Percentiles rank a stretch among this genome's conserved stretches.
These are phyloP conservation scores for Periconia sp. DNA, from an alignment of 2,329 filamentous ascomycete species.

Conservation along the genomic window DNA sequence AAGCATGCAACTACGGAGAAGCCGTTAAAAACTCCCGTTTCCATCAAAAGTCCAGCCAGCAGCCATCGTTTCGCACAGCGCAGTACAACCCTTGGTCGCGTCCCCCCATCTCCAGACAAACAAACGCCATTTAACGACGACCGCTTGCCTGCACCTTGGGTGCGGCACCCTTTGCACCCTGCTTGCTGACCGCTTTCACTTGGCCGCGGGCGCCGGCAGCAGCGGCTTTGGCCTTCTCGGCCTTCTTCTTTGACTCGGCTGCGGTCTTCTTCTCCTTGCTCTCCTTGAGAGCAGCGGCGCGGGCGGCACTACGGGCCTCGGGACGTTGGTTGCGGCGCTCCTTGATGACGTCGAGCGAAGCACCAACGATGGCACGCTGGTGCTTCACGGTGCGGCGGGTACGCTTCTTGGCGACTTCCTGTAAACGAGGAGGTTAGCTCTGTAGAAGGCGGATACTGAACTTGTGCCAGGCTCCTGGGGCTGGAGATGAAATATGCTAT, in stretches of 20 bases:
- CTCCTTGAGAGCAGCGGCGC: slow-evolving; percentile 88
- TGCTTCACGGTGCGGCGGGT: slow-evolving; percentile 96
- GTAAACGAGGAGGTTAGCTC: slow-evolving; percentile 39
- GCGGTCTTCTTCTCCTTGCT: slow-evolving; percentile 98
- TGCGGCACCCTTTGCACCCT: slow-evolving; percentile 89
- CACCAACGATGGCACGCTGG: slow-evolving; percentile 98
- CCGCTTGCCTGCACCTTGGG: slow-evolving; percentile 82
- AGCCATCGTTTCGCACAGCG: slow-evolving; percentile 18
- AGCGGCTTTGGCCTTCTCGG: slow-evolving; percentile 96
- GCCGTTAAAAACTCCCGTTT: not conserved
- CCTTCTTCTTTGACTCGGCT: slow-evolving; percentile 90
- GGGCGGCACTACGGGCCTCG: slow-evolving; percentile 91
- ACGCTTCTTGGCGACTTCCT: slow-evolving; percentile 99
- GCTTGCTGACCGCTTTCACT: slow-evolving; percentile 87
- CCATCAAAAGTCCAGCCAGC: not conserved
- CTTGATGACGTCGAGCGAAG: slow-evolving; percentile 99
- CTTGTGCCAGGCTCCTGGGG: not conserved
- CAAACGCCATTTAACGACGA: slow-evolving; percentile 63
- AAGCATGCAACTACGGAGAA: slow-evolving; percentile 31
- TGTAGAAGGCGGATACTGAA: slow-evolving; percentile 1
- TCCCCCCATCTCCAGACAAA: slow-evolving; percentile 2
- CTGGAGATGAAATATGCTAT: not conserved
- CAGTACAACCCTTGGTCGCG: slow-evolving; percentile 23
- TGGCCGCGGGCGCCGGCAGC: slow-evolving; percentile 74
- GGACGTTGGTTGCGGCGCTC: slow-evolving; percentile 94